phyloP scores from a whole-genome alignment of 257 asterid species.

The Plectranthus barbatus region DNA sequence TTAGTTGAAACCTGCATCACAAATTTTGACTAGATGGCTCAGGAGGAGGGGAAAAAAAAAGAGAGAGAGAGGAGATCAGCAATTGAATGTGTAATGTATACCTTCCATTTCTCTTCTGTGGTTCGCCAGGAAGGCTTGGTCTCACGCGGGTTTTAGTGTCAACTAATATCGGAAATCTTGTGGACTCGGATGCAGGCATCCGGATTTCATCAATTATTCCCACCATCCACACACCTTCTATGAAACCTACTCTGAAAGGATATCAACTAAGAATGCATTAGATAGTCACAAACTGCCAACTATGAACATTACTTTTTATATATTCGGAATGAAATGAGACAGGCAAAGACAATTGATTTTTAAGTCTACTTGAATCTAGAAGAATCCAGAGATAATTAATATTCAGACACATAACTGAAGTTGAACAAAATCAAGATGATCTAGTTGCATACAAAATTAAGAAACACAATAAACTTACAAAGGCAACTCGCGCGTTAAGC shows the following conservation, averaged over 20 bases:
- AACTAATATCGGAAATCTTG: slow-evolving; percentile 46
- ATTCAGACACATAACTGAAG: slow-evolving; percentile 7
- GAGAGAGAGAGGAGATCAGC: neutral
- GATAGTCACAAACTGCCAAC: neutral
- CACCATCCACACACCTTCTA: slow-evolving; percentile 83
- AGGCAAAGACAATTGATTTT: neutral
- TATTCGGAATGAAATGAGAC: neutral
- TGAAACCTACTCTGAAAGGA: slow-evolving; percentile 59
- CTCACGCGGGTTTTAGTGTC: slow-evolving; percentile 83
- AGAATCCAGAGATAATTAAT: neutral
- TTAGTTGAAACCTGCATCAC: slow-evolving; percentile 73
- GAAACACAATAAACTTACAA: slow-evolving; percentile 45
- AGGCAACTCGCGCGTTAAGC: slow-evolving; percentile 88
- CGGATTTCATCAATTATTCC: slow-evolving; percentile 88
- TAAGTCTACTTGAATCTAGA: neutral
- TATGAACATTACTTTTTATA: neutral
- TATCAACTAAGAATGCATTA: slow-evolving; percentile 20
- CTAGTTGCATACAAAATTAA: neutral
- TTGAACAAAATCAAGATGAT: neutral
- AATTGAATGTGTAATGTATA: slow-evolving; percentile 12
- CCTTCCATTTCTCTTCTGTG: slow-evolving; percentile 93
- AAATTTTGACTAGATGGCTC: slow-evolving; percentile 5
- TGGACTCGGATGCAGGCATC: slow-evolving; percentile 43
- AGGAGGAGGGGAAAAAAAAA: neutral
- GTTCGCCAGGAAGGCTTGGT: slow-evolving; percentile 65